Evolutionary conservation across 2,329 filamentous ascomycete species (phyloP).

Genomic region (Cadophora sp.): DNA sequence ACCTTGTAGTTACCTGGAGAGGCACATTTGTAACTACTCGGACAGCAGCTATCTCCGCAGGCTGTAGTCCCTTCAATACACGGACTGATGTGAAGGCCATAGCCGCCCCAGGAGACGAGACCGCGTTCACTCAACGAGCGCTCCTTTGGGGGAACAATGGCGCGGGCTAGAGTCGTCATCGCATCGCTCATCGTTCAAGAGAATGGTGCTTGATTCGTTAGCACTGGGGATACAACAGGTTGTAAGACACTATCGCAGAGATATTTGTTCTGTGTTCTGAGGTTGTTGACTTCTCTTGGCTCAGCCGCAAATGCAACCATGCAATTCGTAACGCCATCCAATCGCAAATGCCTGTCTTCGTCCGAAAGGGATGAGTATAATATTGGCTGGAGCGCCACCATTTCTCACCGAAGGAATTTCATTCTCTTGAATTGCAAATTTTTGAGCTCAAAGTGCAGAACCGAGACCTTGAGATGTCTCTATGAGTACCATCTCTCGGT

Average conservation of each 20-base stretch:
- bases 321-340: neutral
- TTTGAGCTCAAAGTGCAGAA: too few species aligned
- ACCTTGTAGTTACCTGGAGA: conserved; percentile 2
- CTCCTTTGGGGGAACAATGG: neutral
- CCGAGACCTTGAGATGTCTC: too few species aligned
- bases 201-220: neutral
- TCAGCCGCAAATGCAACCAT: conserved; percentile 11
- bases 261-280: neutral
- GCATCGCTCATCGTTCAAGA: neutral
- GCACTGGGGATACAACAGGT: neutral
- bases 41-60: conserved; percentile 13
- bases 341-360: neutral
- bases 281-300: neutral
- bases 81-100: conserved; percentile 3
- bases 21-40: neutral
- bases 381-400: too few species aligned
- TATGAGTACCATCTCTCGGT: too few species aligned
- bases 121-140: conserved; percentile 2
- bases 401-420: too few species aligned
- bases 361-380: too few species aligned
- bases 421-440: too few species aligned
- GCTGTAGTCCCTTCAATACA: neutral
- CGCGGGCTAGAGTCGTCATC: neutral
- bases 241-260: neutral
- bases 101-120: conserved; percentile 9